Evolutionary conservation across 2,329 filamentous ascomycete genomes (phyloP).

Genomic region (Stenocarpella maydis): DNA sequence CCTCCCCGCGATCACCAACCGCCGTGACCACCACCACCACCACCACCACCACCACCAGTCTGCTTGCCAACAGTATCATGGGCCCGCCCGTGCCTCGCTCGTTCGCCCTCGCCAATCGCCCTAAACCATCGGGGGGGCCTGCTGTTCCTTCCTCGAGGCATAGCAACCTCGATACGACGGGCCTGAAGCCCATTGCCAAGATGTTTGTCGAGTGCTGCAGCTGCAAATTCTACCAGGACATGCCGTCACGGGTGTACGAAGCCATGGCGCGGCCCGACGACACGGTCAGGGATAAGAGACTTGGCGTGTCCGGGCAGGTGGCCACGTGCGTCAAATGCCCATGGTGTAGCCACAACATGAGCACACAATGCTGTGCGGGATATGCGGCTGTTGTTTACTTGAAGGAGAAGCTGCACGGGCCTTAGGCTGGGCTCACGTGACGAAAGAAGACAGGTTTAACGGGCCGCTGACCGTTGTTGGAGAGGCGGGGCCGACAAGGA

Average conservation of each 20-base stretch:
- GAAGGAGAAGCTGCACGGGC: slow-evolving; percentile 65
- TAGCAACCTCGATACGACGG: slow-evolving; percentile 33
- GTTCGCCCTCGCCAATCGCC: slow-evolving; percentile 22
- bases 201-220: slow-evolving; percentile 72
- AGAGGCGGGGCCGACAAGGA: neutral
- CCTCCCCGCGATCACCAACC: slow-evolving; percentile 38
- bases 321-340: slow-evolving; percentile 72
- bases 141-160: slow-evolving; percentile 20
- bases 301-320: slow-evolving; percentile 64
- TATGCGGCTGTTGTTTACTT: slow-evolving; percentile 73
- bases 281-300: slow-evolving; percentile 58
- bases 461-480: neutral
- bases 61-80: slow-evolving; percentile 27
- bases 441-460: neutral
- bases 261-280: slow-evolving; percentile 68
- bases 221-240: slow-evolving; percentile 71
- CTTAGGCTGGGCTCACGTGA: slow-evolving; percentile 29
- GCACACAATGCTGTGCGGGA: slow-evolving; percentile 71
- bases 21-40: slow-evolving; percentile 24
- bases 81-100: slow-evolving; percentile 26
- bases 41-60: slow-evolving; percentile 19
- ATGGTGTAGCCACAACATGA: slow-evolving; percentile 78
- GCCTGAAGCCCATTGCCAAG: slow-evolving; percentile 60
- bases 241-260: slow-evolving; percentile 70
- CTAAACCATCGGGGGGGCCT: slow-evolving; percentile 15